phyloP scores from a whole-genome alignment of 306 rosid genomes.

The Rosa multiflora region DNA sequence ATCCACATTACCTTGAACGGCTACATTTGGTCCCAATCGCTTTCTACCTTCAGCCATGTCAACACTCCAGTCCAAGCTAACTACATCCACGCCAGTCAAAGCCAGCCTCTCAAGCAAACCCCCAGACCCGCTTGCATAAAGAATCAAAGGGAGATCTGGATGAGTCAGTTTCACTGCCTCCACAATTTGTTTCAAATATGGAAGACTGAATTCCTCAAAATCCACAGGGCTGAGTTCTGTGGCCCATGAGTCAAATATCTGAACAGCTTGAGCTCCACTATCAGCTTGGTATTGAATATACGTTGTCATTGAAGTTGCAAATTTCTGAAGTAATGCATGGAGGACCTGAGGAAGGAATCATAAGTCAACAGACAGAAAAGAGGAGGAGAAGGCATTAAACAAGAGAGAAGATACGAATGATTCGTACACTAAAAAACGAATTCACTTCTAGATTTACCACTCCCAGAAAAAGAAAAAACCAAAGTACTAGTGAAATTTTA shows the following conservation, averaged over 20 bases:
- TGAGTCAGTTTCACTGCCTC: constrained; percentile 74
- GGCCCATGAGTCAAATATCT: constrained; percentile 95
- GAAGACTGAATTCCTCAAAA: constrained; percentile 94
- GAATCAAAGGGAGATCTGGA: constrained; percentile 85
- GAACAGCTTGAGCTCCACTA: constrained; percentile 96
- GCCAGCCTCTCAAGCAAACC: constrained; percentile 92
- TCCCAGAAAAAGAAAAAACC: not conserved
- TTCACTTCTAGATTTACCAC: not conserved
- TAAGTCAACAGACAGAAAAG: not conserved
- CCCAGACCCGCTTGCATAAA: constrained; percentile 96
- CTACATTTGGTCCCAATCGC: constrained; percentile 69
- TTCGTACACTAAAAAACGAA: not conserved
- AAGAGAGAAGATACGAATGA: not conserved
- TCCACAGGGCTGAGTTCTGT: constrained; percentile 91
- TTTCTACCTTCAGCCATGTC: constrained; percentile 96
- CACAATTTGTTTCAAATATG: constrained; percentile 89
- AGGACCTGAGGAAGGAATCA: constrained; percentile 57
- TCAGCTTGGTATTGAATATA: constrained; percentile 93
- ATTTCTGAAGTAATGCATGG: constrained; percentile 77
- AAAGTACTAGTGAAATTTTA: not conserved
- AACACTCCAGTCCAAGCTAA: constrained; percentile 98
- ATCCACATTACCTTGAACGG: constrained; percentile 96
- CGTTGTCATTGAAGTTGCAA: constrained; percentile 80
- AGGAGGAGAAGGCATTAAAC: not conserved
- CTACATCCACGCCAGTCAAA: constrained; percentile 82